Evolutionary conservation across 225 moss, liverwort and hornwort species (phyloP).

Genomic region (Rhytidiadelphus loreus): DNA sequence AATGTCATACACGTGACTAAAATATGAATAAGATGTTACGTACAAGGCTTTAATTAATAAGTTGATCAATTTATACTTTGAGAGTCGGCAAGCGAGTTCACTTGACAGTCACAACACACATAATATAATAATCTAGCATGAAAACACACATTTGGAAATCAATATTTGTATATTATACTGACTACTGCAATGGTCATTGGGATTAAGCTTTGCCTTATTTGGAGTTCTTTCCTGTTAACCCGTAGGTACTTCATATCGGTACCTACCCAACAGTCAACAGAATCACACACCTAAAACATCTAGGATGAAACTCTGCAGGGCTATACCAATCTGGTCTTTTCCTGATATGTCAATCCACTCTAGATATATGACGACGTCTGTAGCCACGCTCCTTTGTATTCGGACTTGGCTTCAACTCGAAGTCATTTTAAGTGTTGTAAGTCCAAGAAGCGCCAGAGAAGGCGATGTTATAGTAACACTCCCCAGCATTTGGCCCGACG

Average conservation of each 20-base stretch:
- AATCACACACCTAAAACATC: not conserved
- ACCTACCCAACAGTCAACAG: not conserved
- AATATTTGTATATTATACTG: no score
- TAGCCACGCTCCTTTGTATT: not conserved
- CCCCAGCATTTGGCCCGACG: not conserved
- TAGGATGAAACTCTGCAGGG: not conserved
- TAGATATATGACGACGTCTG: not conserved
- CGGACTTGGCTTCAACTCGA: not conserved
- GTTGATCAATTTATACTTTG: no score
- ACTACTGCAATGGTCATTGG: no score
- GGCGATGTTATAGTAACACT: not conserved
- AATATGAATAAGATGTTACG: no score
- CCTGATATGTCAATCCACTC: not conserved
- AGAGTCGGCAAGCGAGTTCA: not conserved
- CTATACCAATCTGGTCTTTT: not conserved
- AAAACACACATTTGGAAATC: no score
- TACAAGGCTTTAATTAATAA: no score
- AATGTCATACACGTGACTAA: no score
- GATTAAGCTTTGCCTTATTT: not conserved
- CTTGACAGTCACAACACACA: not conserved
- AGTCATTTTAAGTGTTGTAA: not conserved
- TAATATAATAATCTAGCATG: not conserved
- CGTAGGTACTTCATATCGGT: not conserved
- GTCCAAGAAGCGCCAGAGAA: not conserved
- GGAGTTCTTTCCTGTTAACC: not conserved